These are phyloP conservation scores for Tulasnella sp. DNA, from an alignment of 768 basidiomycete genomes.

Conservation along the genomic window DNA sequence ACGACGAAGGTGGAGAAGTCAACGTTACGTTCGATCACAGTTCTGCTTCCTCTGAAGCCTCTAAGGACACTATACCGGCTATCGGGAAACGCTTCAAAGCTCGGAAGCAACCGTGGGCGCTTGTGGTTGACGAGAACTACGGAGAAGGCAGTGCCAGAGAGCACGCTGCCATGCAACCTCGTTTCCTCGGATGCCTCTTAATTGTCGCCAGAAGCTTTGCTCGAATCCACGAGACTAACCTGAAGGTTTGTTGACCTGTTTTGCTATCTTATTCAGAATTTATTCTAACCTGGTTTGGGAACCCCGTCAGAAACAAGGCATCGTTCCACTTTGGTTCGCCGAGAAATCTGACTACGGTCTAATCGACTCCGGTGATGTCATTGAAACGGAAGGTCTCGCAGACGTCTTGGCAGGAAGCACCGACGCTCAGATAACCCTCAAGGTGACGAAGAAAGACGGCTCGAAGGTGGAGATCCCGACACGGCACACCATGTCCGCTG, in stretches of 20 bases:
- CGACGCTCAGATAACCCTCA: constrained; percentile 30
- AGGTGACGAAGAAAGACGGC: constrained; percentile 56
- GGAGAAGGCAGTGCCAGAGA: constrained; percentile 97
- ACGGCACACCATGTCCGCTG: constrained; percentile 79
- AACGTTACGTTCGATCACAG: constrained; percentile 77
- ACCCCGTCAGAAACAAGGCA: constrained; percentile 76
- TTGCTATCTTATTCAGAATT: neutral
- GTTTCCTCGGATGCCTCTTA: constrained; percentile 77
- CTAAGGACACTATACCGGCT: constrained; percentile 74
- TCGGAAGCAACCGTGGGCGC: constrained; percentile 76
- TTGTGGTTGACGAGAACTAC: constrained; percentile 94
- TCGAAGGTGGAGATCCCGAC: constrained; percentile 55
- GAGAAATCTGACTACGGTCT: constrained; percentile 76
- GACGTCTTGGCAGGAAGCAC: constrained; percentile 44
- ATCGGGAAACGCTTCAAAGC: constrained; percentile 84
- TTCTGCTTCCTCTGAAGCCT: constrained; percentile 26
- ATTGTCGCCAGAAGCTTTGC: constrained; percentile 92
- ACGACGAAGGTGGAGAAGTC: constrained; percentile 89
- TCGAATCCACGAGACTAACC: constrained; percentile 95
- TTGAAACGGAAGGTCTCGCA: constrained; percentile 76
- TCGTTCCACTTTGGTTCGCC: constrained; percentile 89
- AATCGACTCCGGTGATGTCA: constrained; percentile 68
- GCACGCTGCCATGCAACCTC: constrained; percentile 93
- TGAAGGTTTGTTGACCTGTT: constrained; percentile 49
- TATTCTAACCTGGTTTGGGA: constrained; percentile 12